Percentiles rank a stretch among this genome's conserved stretches.
These are phyloP conservation scores for Spinacia oleracea DNA, from an alignment of 179 eudicot species.

Conservation along the genomic window DNA sequence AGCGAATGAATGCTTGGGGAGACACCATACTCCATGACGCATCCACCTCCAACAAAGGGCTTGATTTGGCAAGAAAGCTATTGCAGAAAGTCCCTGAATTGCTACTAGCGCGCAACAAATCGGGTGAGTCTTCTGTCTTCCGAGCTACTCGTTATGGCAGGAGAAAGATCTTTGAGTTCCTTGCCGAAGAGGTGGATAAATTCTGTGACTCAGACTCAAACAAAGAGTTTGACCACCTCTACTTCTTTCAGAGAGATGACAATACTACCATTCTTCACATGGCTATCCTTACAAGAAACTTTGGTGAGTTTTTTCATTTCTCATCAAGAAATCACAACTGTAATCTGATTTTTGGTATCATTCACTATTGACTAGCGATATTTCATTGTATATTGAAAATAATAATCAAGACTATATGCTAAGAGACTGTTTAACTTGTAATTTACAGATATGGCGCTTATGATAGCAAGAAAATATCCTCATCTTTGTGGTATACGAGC, in stretches of 20 bases:
- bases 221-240: not conserved
- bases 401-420: too few relatives aligned
- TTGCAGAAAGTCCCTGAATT: slow-evolving; percentile 7
- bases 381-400: too few relatives aligned
- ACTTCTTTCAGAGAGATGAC: slow-evolving; percentile 17
- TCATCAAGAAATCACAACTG: too few relatives aligned
- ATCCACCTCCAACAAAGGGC: slow-evolving; percentile 14
- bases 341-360: too few relatives aligned
- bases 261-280: slow-evolving; percentile 20
- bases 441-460: slow-evolving; percentile 18
- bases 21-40: slow-evolving; percentile 19
- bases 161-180: not conserved
- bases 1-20: slow-evolving; percentile 5
- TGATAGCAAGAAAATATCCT: slow-evolving; percentile 17
- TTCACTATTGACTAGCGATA: too few relatives aligned
- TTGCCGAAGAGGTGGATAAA: slow-evolving; percentile 3
- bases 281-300: slow-evolving; percentile 20
- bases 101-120: not conserved
- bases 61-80: slow-evolving; percentile 2
- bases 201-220: not conserved
- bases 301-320: too few relatives aligned
- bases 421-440: not conserved
- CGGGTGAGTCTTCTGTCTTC: slow-evolving; percentile 20
- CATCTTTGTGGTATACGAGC: not conserved
- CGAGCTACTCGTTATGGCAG: slow-evolving; percentile 21